Conservation (phyloP, 202 grass and related monocot genomes). For the Sporobolus alterniflorus region DNA sequence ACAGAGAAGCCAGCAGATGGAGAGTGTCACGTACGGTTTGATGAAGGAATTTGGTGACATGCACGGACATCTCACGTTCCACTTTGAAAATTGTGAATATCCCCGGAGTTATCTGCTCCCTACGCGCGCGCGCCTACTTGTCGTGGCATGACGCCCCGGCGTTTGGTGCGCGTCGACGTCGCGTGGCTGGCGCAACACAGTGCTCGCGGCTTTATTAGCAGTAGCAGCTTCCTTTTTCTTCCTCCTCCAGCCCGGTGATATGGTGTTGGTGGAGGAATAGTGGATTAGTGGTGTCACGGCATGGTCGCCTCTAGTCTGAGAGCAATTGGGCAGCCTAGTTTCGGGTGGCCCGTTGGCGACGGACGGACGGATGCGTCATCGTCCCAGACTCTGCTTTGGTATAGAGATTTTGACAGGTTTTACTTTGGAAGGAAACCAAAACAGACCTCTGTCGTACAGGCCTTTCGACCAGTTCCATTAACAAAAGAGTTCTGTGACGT, state of each 20-base stretch:
- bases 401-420: too few relatives aligned
- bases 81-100: too few relatives aligned
- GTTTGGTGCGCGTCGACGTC: neutral
- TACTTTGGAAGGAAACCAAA: too few relatives aligned
- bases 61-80: too few relatives aligned
- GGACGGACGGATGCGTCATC: too few relatives aligned
- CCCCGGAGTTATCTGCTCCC: too few relatives aligned
- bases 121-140: neutral
- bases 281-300: slow-evolving; percentile 4
- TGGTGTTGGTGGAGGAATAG: neutral
- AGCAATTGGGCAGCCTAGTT: neutral
- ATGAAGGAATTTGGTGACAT: neutral
- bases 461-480: too few relatives aligned
- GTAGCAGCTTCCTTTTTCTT: neutral
- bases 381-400: too few relatives aligned
- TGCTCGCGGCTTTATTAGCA: neutral
- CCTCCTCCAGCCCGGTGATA: neutral
- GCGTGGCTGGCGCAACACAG: neutral
- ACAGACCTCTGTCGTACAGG: too few relatives aligned
- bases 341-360: neutral
- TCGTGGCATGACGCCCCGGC: neutral
- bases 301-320: neutral
- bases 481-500: too few relatives aligned
- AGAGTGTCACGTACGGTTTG: neutral
- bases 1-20: neutral